Evolutionary conservation across 495 filamentous ascomycete species (phyloP), one percentile per base, ranked within the genome.

Genomic region (Friedmanniomyces simplex): DNA sequence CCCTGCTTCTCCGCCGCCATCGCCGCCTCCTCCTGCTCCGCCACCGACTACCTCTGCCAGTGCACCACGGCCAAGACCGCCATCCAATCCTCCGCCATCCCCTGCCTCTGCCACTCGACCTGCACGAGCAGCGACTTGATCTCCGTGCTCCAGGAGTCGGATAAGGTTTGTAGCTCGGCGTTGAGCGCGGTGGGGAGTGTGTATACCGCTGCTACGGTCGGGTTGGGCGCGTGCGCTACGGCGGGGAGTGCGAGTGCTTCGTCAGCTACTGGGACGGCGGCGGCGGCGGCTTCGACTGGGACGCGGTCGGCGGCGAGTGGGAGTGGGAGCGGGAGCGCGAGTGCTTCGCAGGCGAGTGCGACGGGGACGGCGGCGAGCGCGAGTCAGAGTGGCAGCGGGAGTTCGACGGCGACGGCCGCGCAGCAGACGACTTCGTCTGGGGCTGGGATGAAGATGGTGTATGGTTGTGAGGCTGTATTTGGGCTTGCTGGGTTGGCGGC

Each of bases 71-170:
- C 6, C 20, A 8, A 49, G 46, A 3, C 46, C 13, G 20, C 18
- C 13, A 49, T 49, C 24, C 20, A 49, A 49, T 5, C 20, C 18
- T 5, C 39, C 21, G 59, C 59, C 16, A 58, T 66, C 10, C 53
- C 51, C 1, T 71, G 69, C 49, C 45, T 71, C 6, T 59, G 61
- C 39, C 13, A 34, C 50, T 34, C 54, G 58, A 45, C 22, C 34
- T 59, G 61, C 46, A 62, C 51, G 7, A 22, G 41, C 24, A 7
- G 26, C 5, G 58, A 60, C 10, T 22, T 55, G 30, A 16, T 50
- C 8, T 46, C 20, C n/a, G 50, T 58, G 8, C 10, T 59, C 21
- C 41, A 54, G 21, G 49, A 51, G 24, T 52, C 55, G 43, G 55
- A 62, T 34, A 37, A 50, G 30, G 50, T 62, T n/a, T 62, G 59